Evolutionary conservation across 441 rosid species (phyloP).

Genomic region (Euphorbia schlechtendalii): DNA sequence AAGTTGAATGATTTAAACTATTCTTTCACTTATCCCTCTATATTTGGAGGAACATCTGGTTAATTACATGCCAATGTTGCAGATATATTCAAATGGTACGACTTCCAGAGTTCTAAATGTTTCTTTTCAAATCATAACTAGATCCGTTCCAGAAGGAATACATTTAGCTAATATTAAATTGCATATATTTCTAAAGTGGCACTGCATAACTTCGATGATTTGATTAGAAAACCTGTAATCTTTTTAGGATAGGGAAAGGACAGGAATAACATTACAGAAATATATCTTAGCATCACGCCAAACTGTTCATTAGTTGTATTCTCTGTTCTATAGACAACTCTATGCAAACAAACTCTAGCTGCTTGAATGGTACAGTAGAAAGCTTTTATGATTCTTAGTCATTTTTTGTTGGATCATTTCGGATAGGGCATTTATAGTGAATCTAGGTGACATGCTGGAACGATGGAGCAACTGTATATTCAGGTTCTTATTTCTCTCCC

Average conservation of each 20-base stretch:
- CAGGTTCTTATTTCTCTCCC: conserved; percentile 41
- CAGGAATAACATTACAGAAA: not conserved
- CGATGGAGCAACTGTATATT: conserved; percentile 85
- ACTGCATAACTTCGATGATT: not conserved
- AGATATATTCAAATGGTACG: not conserved
- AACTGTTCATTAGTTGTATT: conserved; percentile 4
- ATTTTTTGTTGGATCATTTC: conserved; percentile 15
- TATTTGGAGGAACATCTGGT: not conserved
- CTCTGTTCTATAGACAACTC: not conserved
- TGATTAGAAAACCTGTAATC: not conserved
- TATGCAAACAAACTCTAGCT: not conserved
- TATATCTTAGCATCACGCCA: not conserved
- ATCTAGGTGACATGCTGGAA: conserved; percentile 83
- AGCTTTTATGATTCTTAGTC: not conserved
- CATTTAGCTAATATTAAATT: not conserved
- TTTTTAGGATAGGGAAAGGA: not conserved
- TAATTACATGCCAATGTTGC: not conserved
- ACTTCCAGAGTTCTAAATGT: not conserved
- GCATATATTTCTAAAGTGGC: not conserved
- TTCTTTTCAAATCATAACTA: not conserved
- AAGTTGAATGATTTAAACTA: not conserved
- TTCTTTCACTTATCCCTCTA: not conserved
- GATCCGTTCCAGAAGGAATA: not conserved
- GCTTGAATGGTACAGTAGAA: not conserved
- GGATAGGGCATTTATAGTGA: conserved; percentile 68